These are phyloP conservation scores for Hypoxylon perforatum DNA, from an alignment of 495 filamentous ascomycete species.

Conservation along the genomic window DNA sequence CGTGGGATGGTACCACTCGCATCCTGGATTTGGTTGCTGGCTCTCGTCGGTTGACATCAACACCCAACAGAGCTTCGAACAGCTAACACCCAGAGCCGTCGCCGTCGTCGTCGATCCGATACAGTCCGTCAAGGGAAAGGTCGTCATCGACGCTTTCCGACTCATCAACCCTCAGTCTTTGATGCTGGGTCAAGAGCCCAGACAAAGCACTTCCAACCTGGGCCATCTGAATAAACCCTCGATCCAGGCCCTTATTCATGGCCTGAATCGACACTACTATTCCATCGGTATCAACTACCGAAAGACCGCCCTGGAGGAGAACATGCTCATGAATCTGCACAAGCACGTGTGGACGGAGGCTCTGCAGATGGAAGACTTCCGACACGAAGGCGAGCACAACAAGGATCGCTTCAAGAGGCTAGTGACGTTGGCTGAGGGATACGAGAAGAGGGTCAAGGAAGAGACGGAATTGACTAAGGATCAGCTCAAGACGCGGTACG, in stretches of 20 bases:
- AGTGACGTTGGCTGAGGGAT: slow-evolving; percentile 90
- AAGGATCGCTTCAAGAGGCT: slow-evolving; percentile 86
- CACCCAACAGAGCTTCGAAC: slow-evolving; percentile 98
- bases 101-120: slow-evolving; percentile 98
- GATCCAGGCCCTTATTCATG: slow-evolving; percentile 98
- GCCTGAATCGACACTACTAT: slow-evolving; percentile 98
- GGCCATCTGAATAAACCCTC: slow-evolving; percentile 98
- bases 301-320: slow-evolving; percentile 97
- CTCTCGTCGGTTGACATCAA: slow-evolving; percentile 99
- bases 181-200: slow-evolving; percentile 98
- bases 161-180: slow-evolving; percentile 98
- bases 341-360: slow-evolving; percentile 99
- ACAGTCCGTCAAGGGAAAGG: slow-evolving; percentile 98
- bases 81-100: slow-evolving; percentile 93
- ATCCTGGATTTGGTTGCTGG: slow-evolving; percentile 99
- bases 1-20: slow-evolving; percentile 99
- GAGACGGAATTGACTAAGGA: slow-evolving; percentile 97
- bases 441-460: slow-evolving; percentile 98
- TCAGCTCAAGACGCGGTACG: slow-evolving; percentile 97
- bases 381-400: slow-evolving; percentile 82
- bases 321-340: slow-evolving; percentile 99
- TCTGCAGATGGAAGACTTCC: slow-evolving; percentile 96
- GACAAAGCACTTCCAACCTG: slow-evolving; percentile 96
- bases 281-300: slow-evolving; percentile 98
- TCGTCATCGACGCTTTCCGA: slow-evolving; percentile 99